Conservation (phyloP, 441 rosid species). For the Mallotus japonicus region DNA sequence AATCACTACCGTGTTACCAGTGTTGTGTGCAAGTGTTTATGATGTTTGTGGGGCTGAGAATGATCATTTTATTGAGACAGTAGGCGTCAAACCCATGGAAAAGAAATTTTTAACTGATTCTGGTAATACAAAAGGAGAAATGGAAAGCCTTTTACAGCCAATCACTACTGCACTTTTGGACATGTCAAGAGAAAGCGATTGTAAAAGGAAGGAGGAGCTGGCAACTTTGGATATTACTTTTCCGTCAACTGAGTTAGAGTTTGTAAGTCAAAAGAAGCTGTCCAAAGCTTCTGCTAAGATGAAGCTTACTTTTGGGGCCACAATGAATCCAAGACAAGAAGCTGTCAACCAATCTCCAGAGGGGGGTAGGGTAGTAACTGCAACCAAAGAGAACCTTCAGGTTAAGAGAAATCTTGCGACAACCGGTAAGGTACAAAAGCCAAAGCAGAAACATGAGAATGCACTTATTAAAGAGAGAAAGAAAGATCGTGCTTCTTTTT, state of each 20-base stretch:
- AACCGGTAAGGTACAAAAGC: conserved; percentile 25
- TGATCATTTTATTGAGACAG: conserved; percentile 25
- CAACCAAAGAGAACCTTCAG: conserved; percentile 40
- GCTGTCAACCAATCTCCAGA: conserved; percentile 34
- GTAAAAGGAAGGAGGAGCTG: conserved; percentile 26
- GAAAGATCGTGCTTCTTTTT: conserved; percentile 20
- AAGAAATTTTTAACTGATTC: conserved; percentile 23
- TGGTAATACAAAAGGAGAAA: conserved; percentile 24
- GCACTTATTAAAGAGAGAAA: conserved; percentile 40
- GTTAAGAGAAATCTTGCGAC: conserved; percentile 36
- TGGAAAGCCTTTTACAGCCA: conserved; percentile 16
- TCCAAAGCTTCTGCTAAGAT: conserved; percentile 31
- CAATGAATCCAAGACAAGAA: conserved; percentile 35
- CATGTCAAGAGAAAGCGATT: conserved; percentile 33
- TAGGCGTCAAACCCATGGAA: conserved; percentile 16
- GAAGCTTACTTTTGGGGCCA: conserved; percentile 29
- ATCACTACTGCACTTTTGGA: conserved; percentile 19
- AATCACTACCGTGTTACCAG: conserved; percentile 17
- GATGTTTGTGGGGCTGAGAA: conserved; percentile 13
- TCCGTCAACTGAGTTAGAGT: conserved; percentile 18
- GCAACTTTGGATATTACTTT: conserved; percentile 21
- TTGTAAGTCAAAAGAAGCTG: conserved; percentile 32
- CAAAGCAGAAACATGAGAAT: conserved; percentile 36
- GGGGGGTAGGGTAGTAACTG: conserved; percentile 28
- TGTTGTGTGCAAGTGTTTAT: conserved; percentile 16